A percentile compares a stretch with the other conserved stretches of the same genome.
phyloP scores from a whole-genome alignment of 768 basidiomycete species.

The Lyophyllum atratum region DNA sequence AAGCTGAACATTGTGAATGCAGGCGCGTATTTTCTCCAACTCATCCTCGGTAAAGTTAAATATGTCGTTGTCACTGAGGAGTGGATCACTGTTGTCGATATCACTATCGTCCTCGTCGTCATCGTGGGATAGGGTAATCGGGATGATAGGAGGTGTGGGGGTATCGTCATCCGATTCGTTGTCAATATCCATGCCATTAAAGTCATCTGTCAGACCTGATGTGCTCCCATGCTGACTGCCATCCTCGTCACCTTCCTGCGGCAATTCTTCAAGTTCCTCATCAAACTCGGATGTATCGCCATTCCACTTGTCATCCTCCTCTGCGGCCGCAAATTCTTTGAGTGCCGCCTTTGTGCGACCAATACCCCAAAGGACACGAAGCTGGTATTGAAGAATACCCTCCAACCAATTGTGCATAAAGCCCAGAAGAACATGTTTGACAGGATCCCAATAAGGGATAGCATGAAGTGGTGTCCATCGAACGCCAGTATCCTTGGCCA shows the following conservation, averaged over 20 bases:
- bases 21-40: constrained; percentile 15
- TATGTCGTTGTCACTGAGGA: background rate
- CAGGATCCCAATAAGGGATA: background rate
- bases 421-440: background rate
- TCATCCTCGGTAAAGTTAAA: constrained; percentile 16
- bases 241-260: background rate
- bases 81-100: background rate
- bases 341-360: no score
- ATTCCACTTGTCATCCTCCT: background rate
- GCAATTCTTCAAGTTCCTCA: no score
- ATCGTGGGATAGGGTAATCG: background rate
- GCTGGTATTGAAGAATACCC: background rate
- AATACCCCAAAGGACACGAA: no score
- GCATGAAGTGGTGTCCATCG: background rate
- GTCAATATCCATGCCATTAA: background rate
- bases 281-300: background rate
- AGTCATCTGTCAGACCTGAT: background rate
- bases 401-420: background rate
- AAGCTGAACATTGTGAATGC: constrained; percentile 19
- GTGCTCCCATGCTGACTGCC: background rate
- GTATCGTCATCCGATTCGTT: background rate
- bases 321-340: background rate
- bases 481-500: background rate
- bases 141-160: background rate
- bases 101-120: background rate